Evolutionary conservation across 1,139 yeast species (phyloP).

Genomic region (Zygosaccharomyces sapae): DNA sequence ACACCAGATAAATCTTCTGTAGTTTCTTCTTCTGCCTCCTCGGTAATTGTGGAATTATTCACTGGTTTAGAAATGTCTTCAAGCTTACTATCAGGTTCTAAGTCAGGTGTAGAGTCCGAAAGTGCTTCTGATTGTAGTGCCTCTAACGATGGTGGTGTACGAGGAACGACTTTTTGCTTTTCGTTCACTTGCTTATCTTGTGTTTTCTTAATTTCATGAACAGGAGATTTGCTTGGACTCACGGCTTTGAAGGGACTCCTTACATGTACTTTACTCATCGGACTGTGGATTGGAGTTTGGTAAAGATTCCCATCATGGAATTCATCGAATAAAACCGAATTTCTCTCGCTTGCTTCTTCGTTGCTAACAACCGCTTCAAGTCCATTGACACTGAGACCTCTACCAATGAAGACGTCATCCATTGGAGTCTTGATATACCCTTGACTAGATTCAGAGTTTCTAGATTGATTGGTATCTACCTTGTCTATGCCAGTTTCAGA

Average conservation of each 20-base stretch:
- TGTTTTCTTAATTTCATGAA: not conserved
- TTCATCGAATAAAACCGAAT: slow-evolving; percentile 6
- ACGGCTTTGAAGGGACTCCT: slow-evolving; percentile 28
- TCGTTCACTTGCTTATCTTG: not conserved
- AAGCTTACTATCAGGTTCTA: slow-evolving; percentile 3
- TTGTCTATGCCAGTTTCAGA: slow-evolving; percentile 2
- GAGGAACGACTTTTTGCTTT: not conserved
- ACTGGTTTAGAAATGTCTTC: not conserved
- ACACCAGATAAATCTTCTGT: slow-evolving; percentile 2
- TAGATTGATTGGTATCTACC: not conserved
- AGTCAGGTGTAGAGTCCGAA: not conserved
- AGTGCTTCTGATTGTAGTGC: slow-evolving; percentile 1
- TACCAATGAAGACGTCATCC: slow-evolving; percentile 16
- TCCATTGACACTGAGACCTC: slow-evolving; percentile 16
- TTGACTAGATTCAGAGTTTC: slow-evolving; percentile 5
- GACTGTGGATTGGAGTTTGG: slow-evolving; percentile 7
- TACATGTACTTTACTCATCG: slow-evolving; percentile 17
- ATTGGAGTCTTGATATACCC: slow-evolving; percentile 13
- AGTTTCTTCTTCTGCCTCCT: not conserved
- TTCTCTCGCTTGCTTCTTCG: slow-evolving; percentile 9
- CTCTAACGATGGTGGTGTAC: not conserved
- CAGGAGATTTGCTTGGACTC: slow-evolving; percentile 7
- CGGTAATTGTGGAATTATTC: not conserved
- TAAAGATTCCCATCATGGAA: not conserved
- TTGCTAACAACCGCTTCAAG: slow-evolving; percentile 12